Percentiles rank a stretch among this genome's conserved stretches.
These are phyloP conservation scores for Prinsepia uniflora DNA, from an alignment of 306 rosid species.

Conservation along the genomic window DNA sequence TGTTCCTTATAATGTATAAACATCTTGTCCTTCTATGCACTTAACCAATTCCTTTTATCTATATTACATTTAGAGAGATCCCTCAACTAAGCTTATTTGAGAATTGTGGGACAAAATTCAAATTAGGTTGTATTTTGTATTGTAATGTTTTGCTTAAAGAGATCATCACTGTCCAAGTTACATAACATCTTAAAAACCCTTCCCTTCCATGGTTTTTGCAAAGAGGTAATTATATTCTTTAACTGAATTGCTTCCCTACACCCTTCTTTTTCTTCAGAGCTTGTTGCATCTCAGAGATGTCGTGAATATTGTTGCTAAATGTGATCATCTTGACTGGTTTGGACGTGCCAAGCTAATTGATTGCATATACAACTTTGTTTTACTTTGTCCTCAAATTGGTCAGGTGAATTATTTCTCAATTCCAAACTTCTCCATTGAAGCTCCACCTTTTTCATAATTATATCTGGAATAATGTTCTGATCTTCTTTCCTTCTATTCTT, in stretches of 20 bases:
- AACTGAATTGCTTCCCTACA: constrained; percentile 15
- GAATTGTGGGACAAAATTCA: too few species aligned
- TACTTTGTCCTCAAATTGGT: constrained; percentile 70
- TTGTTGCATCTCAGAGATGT: constrained; percentile 52
- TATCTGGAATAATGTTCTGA: neutral
- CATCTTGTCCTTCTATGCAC: neutral
- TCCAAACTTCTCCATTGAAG: neutral
- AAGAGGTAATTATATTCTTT: constrained; percentile 4
- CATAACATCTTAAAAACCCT: neutral
- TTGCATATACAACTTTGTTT: constrained; percentile 70
- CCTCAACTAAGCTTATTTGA: too few species aligned
- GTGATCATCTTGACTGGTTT: constrained; percentile 73
- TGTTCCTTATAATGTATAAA: neutral
- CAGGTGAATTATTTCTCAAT: constrained; percentile 55
- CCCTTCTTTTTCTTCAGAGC: constrained; percentile 42
- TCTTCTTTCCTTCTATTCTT: constrained; percentile 18
- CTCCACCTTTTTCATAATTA: neutral
- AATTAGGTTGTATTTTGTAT: neutral
- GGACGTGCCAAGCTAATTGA: constrained; percentile 77
- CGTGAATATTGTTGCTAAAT: constrained; percentile 56
- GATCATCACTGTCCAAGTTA: neutral
- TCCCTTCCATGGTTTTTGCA: neutral
- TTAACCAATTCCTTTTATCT: neutral
- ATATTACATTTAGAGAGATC: neutral
- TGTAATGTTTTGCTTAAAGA: neutral